A percentile compares a stretch with the other conserved stretches of the same genome.
phyloP scores from a whole-genome alignment of 2,329 filamentous ascomycete genomes.

The Cladophialophora bantiana region DNA sequence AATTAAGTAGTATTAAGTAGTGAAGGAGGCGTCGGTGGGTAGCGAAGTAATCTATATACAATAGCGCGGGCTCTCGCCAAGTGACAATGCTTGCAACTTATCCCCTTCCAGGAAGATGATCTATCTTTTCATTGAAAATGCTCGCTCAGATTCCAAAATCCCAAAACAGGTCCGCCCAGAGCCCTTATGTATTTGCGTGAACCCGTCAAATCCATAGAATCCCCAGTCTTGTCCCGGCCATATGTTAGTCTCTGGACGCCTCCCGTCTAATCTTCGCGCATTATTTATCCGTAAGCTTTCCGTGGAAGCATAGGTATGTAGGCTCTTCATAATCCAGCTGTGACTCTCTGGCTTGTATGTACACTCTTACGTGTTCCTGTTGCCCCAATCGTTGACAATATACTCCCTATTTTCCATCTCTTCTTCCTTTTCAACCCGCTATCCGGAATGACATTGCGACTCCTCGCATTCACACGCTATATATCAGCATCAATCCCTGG shows the following conservation, averaged over 20 bases:
- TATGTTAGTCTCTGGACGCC: neutral
- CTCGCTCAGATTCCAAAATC: neutral
- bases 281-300: neutral
- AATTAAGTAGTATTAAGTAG: no score
- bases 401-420: neutral
- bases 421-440: neutral
- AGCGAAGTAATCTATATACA: no score
- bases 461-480: neutral
- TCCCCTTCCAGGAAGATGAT: neutral
- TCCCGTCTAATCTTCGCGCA: neutral
- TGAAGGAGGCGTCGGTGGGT: no score
- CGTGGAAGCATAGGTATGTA: neutral
- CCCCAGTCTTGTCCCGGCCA: neutral
- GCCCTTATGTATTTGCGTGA: neutral
- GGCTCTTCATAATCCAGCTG: neutral
- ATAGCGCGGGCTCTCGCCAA: no score
- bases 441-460: neutral
- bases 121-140: neutral
- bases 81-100: no score
- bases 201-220: neutral
- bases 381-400: neutral
- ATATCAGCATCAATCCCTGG: constrained; percentile 23
- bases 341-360: neutral
- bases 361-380: neutral
- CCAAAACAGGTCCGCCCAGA: neutral